These are phyloP conservation scores for Luffa acutangula DNA, from an alignment of 306 rosid genomes.

Conservation along the genomic window DNA sequence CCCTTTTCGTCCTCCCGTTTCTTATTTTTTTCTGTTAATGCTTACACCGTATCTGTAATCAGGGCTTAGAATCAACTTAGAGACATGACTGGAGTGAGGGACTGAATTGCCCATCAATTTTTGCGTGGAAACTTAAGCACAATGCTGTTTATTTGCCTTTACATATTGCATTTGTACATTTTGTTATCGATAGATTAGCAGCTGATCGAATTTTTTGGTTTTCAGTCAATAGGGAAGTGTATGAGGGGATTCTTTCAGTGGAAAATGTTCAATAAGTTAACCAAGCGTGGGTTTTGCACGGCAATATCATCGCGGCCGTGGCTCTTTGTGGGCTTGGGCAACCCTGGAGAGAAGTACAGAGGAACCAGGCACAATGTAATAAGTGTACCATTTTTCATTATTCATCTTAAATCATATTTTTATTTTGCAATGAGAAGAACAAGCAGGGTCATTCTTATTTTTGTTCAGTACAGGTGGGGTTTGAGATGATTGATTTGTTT, in stretches of 20 bases:
- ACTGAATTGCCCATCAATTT: background rate
- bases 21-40: background rate
- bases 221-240: background rate
- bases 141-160: background rate
- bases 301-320: constrained; percentile 45
- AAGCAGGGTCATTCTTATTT: background rate
- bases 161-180: background rate
- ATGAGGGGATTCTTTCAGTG: background rate
- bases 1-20: background rate
- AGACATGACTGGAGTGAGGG: background rate
- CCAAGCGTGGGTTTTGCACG: constrained; percentile 40
- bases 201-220: background rate
- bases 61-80: background rate
- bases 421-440: background rate
- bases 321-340: constrained; percentile 83
- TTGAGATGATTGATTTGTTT: constrained; percentile 81
- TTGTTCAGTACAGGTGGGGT: constrained; percentile 52
- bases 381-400: background rate
- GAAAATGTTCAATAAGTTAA: constrained; percentile 34
- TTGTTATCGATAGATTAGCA: background rate
- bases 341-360: constrained; percentile 68
- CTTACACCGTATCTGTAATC: background rate
- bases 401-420: background rate
- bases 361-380: constrained; percentile 88
- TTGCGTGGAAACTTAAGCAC: background rate